Base-by-base conservation (phyloP, 352 stramenopile species). In the Peronospora farinosa region DNA sequence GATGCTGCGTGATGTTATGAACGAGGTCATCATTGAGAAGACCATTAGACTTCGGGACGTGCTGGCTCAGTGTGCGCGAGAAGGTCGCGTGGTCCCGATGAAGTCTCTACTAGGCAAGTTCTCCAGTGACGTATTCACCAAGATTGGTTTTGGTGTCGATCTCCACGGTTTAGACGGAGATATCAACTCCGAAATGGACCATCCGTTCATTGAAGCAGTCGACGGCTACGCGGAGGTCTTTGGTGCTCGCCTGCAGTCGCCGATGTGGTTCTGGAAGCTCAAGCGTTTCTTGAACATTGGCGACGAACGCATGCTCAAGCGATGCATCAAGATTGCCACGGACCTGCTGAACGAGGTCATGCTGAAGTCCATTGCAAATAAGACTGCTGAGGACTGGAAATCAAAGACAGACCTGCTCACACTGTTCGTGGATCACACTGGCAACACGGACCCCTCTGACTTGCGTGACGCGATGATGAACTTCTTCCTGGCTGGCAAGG, bases 81-180 rank as follows among this genome's bases (percentile, higher is more conserved):
- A 45, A 7, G 38, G 39, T 9, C 48, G 48, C 11, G 8, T 33
- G 1, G 44, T 70, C 0, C 37, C 49, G 1, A 57, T 86, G 41
- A 77, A 80, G 39, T 57, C 45, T 4, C 55, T 84, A 13, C 46
- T 86, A 2, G 47, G 60, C 39, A 63, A 74, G 17, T 78, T 80
- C 48, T 84, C 78, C 12, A 77, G 80, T 41, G 81, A 92, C 27
- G 67, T 83, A 7, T 87, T 92, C 47, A 71, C 65, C 0, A 75
- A 84, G 37, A 78, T 90, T 21, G 74, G 72, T 10, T 90, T 92
- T 51, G 76, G 78, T n/a, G 61, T 69, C 8, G 51, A 65, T 28
- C 54, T 70, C 12, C 36, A 67, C 31, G 57, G 46, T 9, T 28
- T 71, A 12, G 53, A 54, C 7, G 47, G 51, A 21, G 49, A 67